phyloP scores from a whole-genome alignment of 352 stramenopile species.

The Globisporangium nagaii region DNA sequence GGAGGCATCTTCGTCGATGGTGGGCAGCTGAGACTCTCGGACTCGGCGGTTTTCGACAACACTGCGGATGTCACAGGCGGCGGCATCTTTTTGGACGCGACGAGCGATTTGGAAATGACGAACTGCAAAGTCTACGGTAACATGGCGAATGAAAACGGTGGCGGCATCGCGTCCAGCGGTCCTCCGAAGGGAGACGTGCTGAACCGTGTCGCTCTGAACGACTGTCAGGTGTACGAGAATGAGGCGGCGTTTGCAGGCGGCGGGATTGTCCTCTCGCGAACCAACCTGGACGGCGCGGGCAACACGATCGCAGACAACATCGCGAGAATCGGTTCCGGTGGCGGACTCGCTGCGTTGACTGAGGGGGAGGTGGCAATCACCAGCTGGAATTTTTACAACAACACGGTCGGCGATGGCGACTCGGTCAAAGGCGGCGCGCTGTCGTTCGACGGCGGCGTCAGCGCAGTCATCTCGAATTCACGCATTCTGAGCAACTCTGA shows the following conservation, averaged over 20 bases:
- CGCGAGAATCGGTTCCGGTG: conserved; percentile 15
- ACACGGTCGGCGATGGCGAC: conserved; percentile 20
- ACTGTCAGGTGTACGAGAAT: conserved; percentile 21
- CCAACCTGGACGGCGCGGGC: conserved; percentile 14
- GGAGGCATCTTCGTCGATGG: conserved; percentile 24
- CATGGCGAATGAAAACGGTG: conserved; percentile 19
- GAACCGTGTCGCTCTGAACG: conserved; percentile 15
- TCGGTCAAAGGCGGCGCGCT: conserved; percentile 19
- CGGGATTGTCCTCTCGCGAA: conserved; percentile 20
- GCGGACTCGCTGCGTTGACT: conserved; percentile 21
- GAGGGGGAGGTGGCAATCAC: conserved; percentile 9
- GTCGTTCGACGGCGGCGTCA: conserved; percentile 16
- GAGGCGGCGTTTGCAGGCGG: conserved; percentile 19
- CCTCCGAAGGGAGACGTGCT: not conserved
- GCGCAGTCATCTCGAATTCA: conserved; percentile 20
- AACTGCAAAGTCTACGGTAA: conserved; percentile 23
- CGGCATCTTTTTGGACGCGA: conserved; percentile 19
- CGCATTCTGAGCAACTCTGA: conserved; percentile 23
- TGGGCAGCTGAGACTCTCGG: conserved; percentile 10
- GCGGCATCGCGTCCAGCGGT: conserved; percentile 19
- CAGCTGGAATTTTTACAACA: conserved; percentile 32
- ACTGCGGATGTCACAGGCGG: conserved; percentile 10
- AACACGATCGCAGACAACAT: conserved; percentile 20
- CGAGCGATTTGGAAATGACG: conserved; percentile 14
- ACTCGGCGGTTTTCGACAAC: conserved; percentile 6